A percentile compares a stretch with the other conserved stretches of the same genome.
Evolutionary conservation across 371 early-diverging fungal species (phyloP).

Genomic region (Dipsacomyces acuminosporus): DNA sequence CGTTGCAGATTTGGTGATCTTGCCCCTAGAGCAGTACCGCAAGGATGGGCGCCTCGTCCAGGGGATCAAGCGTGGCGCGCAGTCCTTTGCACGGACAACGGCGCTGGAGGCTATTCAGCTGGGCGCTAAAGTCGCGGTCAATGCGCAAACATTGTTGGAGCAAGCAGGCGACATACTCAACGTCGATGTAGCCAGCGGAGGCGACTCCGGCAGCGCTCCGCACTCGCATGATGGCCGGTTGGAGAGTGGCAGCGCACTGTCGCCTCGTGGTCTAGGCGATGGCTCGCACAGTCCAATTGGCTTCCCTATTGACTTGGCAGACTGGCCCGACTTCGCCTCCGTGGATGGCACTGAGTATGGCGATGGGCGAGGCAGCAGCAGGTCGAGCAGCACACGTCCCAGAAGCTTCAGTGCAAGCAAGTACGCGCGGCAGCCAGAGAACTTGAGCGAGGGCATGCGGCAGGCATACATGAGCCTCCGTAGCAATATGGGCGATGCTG

Average conservation of each 20-base stretch:
- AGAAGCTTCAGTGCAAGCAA: conserved; percentile 55
- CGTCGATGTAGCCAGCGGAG: conserved; percentile 32
- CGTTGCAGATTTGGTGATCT: conserved; percentile 83
- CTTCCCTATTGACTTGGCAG: conserved; percentile 23
- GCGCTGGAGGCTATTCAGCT: conserved; percentile 87
- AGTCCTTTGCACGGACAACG: conserved; percentile 83
- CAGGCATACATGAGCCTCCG: conserved; percentile 73
- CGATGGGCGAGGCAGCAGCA: neutral
- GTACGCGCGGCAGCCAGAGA: conserved; percentile 77
- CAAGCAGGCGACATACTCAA: conserved; percentile 79
- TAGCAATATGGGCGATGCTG: conserved; percentile 72
- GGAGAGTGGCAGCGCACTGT: conserved; percentile 5
- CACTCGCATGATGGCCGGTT: conserved; percentile 36
- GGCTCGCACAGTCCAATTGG: neutral
- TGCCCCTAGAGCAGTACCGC: conserved; percentile 91
- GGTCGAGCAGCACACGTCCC: conserved; percentile 11
- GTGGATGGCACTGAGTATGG: conserved; percentile 14
- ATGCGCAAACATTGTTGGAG: conserved; percentile 84
- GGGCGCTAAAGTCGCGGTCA: conserved; percentile 82
- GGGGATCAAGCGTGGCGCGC: conserved; percentile 77
- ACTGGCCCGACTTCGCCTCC: conserved; percentile 43
- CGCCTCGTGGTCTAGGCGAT: neutral
- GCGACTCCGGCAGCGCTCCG: conserved; percentile 29
- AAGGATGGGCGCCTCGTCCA: conserved; percentile 85
- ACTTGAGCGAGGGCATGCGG: conserved; percentile 80